Evolutionary conservation across 2,329 filamentous ascomycete species (phyloP).

Genomic region (Ophiostoma pallidulum): DNA sequence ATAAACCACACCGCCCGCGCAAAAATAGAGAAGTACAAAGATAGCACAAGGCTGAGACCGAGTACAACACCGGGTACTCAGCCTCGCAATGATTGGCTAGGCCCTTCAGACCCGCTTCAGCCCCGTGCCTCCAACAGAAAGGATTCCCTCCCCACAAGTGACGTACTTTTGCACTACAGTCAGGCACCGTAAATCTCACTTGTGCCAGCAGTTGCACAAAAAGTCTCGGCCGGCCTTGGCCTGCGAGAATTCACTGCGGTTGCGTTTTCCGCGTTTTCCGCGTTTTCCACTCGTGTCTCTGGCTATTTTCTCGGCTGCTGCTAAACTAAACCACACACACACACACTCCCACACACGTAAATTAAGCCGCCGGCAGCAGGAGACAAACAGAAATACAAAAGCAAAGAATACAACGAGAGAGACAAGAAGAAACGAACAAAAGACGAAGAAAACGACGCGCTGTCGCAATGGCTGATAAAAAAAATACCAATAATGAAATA

Average conservation of each 20-base stretch:
- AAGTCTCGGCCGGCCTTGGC: too few species aligned
- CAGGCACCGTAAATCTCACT: not conserved
- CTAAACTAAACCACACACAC: conserved; percentile 10
- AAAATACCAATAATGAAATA: conserved; percentile 25
- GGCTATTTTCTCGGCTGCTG: conserved; percentile 13
- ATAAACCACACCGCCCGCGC: conserved; percentile 10
- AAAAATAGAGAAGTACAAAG: too few species aligned
- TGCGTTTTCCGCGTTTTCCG: too few species aligned
- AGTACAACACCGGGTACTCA: not conserved
- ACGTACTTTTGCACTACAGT: conserved; percentile 3
- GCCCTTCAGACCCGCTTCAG: not conserved
- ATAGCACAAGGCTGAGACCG: conserved; percentile 14
- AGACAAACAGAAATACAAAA: conserved; percentile 1
- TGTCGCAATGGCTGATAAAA: conserved; percentile 9
- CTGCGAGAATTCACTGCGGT: not conserved
- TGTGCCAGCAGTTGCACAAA: too few species aligned
- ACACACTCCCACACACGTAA: conserved; percentile 7
- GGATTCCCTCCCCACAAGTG: too few species aligned
- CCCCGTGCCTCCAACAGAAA: conserved; percentile 2
- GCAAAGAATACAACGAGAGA: conserved; percentile 1
- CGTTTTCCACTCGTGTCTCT: conserved; percentile 2
- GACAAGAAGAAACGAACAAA: conserved; percentile 9
- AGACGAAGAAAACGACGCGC: conserved; percentile 4
- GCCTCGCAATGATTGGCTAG: not conserved
- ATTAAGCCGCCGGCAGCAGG: conserved; percentile 18